Percentiles rank a stretch among this genome's conserved stretches.
phyloP scores from a whole-genome alignment of 2,329 filamentous ascomycete genomes.

The Shiraia sp. region DNA sequence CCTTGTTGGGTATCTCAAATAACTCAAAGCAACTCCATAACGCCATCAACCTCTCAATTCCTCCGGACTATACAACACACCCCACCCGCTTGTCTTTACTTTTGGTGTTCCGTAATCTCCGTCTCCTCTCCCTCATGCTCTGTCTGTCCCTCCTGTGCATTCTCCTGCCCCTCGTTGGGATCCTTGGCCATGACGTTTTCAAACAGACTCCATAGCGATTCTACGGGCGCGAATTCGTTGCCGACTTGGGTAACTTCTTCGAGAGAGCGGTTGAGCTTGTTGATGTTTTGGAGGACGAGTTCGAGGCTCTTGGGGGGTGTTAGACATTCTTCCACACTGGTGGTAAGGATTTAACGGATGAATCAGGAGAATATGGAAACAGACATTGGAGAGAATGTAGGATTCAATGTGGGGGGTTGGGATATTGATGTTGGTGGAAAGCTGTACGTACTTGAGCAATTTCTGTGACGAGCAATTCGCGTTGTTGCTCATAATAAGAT shows the following conservation, averaged over 20 bases:
- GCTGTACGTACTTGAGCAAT: slow-evolving; percentile 68
- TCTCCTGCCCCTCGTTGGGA: slow-evolving; percentile 42
- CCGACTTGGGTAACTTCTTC: slow-evolving; percentile 93
- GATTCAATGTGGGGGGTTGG: no score
- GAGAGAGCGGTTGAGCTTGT: slow-evolving; percentile 88
- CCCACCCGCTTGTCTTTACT: slow-evolving; percentile 10
- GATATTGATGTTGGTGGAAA: no score
- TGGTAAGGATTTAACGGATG: slow-evolving; percentile 4
- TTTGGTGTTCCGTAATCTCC: slow-evolving; percentile 23
- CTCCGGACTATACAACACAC: slow-evolving; percentile 1
- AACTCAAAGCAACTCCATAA: neutral
- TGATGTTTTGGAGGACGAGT: slow-evolving; percentile 91
- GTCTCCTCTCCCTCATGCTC: slow-evolving; percentile 25
- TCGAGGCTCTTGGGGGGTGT: slow-evolving; percentile 69
- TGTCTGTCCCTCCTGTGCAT: slow-evolving; percentile 25
- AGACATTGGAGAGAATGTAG: no score
- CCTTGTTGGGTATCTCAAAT: neutral
- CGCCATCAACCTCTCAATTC: neutral
- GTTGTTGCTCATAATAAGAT: slow-evolving; percentile 75
- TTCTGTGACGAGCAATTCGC: slow-evolving; percentile 70
- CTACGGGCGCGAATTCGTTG: slow-evolving; percentile 96
- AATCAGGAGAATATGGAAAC: slow-evolving; percentile 48
- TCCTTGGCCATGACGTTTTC: slow-evolving; percentile 91
- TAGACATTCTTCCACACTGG: no score
- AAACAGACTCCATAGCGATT: slow-evolving; percentile 95